Base-by-base conservation (phyloP, 1,284 basidiomycete species). In the Entoloma clypeatum region DNA sequence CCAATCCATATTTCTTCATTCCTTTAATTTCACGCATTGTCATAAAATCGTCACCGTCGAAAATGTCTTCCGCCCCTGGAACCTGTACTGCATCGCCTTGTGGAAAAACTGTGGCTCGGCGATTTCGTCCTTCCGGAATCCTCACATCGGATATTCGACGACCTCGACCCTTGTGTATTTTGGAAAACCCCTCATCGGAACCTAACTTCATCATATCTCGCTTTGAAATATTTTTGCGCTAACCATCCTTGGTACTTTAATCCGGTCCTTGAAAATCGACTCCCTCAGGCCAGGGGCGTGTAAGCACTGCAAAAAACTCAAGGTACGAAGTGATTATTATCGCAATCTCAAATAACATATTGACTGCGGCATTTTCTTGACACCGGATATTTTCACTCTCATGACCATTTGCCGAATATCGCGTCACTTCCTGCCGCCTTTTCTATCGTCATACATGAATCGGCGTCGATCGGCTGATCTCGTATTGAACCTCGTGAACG, bases 261-360 rank as follows among this genome's bases (percentile, higher is more conserved):
- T 17, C 19, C 31, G 30, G 34, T 24, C 39, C 13, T 39, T 32
- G 23, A 28, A 31, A 27, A 45, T 35, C 38, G 43, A 29, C 25
- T 23, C 35, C 31, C 22, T 28, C 59, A 88, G 85, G 39, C 79
- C 81, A 45, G 84, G 86, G 47, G 86, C 86, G 29, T 90, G 86
- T 60, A 82, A 74, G 7, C 77, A 87, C 56, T 90, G 86, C 72
- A 89, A 87, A 63, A 82, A 79, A 53, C 76, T 89, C 56, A 89
- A 89, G 80, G 86, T 84, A 61, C 46, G 80, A 31, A 43, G 30
- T 36, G 26, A 44, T 46, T 41, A 36, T 32, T 33, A 21, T 19
- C 30, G 30, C 33, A 32, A 33, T 27, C n/a, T n/a, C n/a, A n/a
- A n/a, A n/a, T n/a, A n/a, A n/a, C n/a, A n/a, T n/a, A n/a, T n/a